Conservation (phyloP, 2,329 filamentous ascomycete species). For the Ophiostoma tasmaniense region DNA sequence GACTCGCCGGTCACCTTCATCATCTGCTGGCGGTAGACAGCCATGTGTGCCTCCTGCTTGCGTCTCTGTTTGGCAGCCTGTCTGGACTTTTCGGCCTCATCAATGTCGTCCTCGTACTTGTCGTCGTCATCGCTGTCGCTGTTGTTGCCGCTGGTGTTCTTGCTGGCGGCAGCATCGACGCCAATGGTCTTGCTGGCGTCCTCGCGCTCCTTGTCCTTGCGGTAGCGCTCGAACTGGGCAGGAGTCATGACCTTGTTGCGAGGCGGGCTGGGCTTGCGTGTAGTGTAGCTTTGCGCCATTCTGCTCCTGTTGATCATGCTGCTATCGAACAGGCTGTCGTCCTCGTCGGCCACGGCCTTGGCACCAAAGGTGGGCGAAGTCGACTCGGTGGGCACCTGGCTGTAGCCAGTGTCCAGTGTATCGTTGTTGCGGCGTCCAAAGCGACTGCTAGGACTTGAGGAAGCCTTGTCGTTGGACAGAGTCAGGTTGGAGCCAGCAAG, state of each 20-base stretch:
- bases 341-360: constrained; percentile 41
- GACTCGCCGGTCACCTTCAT: constrained; percentile 87
- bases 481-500: constrained; percentile 25
- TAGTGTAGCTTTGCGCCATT: constrained; percentile 30
- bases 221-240: constrained; percentile 75
- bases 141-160: constrained; percentile 43
- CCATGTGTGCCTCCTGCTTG: constrained; percentile 84
- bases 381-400: constrained; percentile 27
- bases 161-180: constrained; percentile 35
- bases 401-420: constrained; percentile 24
- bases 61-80: constrained; percentile 66
- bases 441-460: constrained; percentile 17
- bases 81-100: constrained; percentile 67
- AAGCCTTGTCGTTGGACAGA: background rate
- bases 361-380: constrained; percentile 27
- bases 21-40: constrained; percentile 89
- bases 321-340: constrained; percentile 49
- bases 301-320: constrained; percentile 33
- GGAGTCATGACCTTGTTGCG: constrained; percentile 81
- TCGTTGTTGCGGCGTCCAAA: constrained; percentile 37
- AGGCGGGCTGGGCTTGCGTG: constrained; percentile 29
- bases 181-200: constrained; percentile 33
- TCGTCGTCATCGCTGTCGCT: constrained; percentile 56
- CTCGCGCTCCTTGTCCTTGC: constrained; percentile 62
- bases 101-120: constrained; percentile 65